Percentiles rank a stretch among this genome's conserved stretches.
phyloP scores from a whole-genome alignment of 2,329 filamentous ascomycete genomes.

The Cladobotryum mycophilum region DNA sequence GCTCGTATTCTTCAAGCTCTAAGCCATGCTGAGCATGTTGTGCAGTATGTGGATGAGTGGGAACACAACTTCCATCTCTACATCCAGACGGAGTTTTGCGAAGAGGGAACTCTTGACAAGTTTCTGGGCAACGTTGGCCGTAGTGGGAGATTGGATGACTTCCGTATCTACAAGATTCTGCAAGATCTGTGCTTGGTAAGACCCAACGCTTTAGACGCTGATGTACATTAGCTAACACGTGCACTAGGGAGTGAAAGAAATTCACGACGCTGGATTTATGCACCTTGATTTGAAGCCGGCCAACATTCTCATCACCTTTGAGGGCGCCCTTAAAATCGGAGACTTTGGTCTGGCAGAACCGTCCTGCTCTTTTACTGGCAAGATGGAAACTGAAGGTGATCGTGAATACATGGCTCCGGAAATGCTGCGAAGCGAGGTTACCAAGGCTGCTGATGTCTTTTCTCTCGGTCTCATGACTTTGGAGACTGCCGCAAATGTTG shows the following conservation, averaged over 20 bases:
- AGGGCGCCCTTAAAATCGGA: conserved; percentile 76
- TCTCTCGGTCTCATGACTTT: conserved; percentile 90
- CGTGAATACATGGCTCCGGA: conserved; percentile 95
- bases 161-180: conserved; percentile 97
- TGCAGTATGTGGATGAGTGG: conserved; percentile 82
- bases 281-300: conserved; percentile 82
- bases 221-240: conserved; percentile 3
- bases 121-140: conserved; percentile 80
- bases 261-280: conserved; percentile 82
- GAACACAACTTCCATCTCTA: conserved; percentile 80
- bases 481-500: conserved; percentile 89
- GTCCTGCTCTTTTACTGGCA: conserved; percentile 65
- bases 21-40: conserved; percentile 73
- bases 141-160: conserved; percentile 86
- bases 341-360: conserved; percentile 76
- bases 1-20: conserved; percentile 74
- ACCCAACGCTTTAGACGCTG: not conserved
- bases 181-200: conserved; percentile 77
- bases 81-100: conserved; percentile 96
- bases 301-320: conserved; percentile 75
- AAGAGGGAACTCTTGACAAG: conserved; percentile 81
- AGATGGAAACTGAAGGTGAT: conserved; percentile 87
- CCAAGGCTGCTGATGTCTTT: conserved; percentile 90
- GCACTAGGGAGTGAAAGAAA: conserved; percentile 75
- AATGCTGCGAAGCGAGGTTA: conserved; percentile 76